These are phyloP conservation scores for Mucor ambiguus DNA, from an alignment of 371 early-diverging fungal species.

Conservation along the genomic window DNA sequence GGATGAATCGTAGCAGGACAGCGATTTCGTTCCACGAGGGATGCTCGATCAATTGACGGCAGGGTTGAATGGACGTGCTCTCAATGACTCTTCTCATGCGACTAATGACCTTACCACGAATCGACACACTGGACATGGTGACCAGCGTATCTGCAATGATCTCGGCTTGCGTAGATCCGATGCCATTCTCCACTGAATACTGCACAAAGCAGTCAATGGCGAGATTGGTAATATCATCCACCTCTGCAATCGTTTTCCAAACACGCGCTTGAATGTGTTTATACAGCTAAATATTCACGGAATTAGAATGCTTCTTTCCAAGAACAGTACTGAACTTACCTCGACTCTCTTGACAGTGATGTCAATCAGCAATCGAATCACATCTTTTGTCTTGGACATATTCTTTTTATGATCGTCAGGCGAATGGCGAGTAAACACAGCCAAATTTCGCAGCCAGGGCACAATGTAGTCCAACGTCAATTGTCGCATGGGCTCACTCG, in stretches of 20 bases:
- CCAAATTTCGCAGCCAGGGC: constrained; percentile 87
- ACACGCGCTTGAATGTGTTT: constrained; percentile 81
- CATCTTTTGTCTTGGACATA: constrained; percentile 68
- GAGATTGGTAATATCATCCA: constrained; percentile 77
- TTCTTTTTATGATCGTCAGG: constrained; percentile 53
- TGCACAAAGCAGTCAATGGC: constrained; percentile 81
- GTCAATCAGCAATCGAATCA: constrained; percentile 77
- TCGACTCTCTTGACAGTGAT: constrained; percentile 80
- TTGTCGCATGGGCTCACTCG: constrained; percentile 70
- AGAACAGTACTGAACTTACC: constrained; percentile 27
- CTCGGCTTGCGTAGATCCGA: constrained; percentile 81
- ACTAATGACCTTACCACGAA: constrained; percentile 83
- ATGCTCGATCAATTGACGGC: constrained; percentile 74
- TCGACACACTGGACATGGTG: constrained; percentile 77
- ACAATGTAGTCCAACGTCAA: constrained; percentile 88
- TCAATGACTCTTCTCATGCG: constrained; percentile 77
- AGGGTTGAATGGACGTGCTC: constrained; percentile 74
- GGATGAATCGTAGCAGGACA: constrained; percentile 80
- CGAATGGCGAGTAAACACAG: constrained; percentile 55
- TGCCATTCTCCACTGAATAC: constrained; percentile 79
- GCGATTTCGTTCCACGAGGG: constrained; percentile 88
- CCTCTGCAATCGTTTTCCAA: constrained; percentile 80
- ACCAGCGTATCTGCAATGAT: constrained; percentile 84
- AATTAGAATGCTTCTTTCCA: background rate
- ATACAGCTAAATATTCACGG: constrained; percentile 52